Percentiles rank a stretch among this genome's conserved stretches.
Evolutionary conservation across 768 basidiomycete species (phyloP).

Genomic region (Strobilomyces confusus): DNA sequence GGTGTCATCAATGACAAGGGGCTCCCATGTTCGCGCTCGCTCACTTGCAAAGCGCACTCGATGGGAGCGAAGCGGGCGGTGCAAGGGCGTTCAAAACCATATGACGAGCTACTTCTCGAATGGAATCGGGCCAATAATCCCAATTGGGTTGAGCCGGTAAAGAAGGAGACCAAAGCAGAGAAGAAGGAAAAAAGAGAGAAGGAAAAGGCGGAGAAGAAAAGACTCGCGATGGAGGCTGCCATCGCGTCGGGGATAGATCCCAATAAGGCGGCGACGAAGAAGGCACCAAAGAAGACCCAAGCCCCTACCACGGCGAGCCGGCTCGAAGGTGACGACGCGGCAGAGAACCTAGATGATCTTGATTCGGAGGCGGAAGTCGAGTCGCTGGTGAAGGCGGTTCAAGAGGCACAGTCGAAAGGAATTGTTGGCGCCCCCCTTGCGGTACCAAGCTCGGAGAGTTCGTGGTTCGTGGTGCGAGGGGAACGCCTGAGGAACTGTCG

Average conservation of each 20-base stretch:
- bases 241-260: conserved; percentile 55
- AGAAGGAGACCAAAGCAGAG: conserved; percentile 82
- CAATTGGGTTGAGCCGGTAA: conserved; percentile 84
- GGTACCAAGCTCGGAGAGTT: conserved; percentile 66
- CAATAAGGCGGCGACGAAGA: conserved; percentile 47
- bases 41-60: conserved; percentile 97
- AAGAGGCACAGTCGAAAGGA: conserved; percentile 52
- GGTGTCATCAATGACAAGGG: conserved; percentile 97
- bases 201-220: conserved; percentile 82
- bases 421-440: conserved; percentile 64
- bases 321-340: conserved; percentile 54
- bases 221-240: conserved; percentile 64
- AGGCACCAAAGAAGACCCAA: conserved; percentile 59
- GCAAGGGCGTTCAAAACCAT: conserved; percentile 74
- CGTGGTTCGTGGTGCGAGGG: conserved; percentile 78
- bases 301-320: conserved; percentile 48
- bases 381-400: conserved; percentile 59
- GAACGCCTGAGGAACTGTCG: conserved; percentile 58
- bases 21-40: conserved; percentile 86
- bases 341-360: conserved; percentile 72
- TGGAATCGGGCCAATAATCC: conserved; percentile 90
- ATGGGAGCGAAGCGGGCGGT: conserved; percentile 97
- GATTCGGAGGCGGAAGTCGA: conserved; percentile 88
- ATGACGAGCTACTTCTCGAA: conserved; percentile 85
- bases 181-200: conserved; percentile 80